Conservation (phyloP, 2,329 filamentous ascomycete species). For the Celoporthe dispersa region DNA sequence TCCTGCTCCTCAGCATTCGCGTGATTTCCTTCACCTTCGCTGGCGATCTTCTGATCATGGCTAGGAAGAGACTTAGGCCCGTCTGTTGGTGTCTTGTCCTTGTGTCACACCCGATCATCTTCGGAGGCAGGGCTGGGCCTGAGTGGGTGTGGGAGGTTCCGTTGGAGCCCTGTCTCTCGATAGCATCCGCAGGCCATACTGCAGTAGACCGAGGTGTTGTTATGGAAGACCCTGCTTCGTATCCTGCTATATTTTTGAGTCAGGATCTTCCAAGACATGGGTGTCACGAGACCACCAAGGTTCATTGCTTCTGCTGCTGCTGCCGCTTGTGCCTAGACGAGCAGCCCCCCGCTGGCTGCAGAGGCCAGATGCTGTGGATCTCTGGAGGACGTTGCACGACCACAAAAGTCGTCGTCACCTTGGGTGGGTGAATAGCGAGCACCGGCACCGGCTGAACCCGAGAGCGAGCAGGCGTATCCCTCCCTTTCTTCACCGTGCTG, state of each 20-base stretch:
- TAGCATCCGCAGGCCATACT: not conserved
- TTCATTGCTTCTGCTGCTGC: slow-evolving; percentile 7
- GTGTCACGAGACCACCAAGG: not conserved
- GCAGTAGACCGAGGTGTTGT: slow-evolving; percentile 1
- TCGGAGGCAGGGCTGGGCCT: slow-evolving; percentile 12
- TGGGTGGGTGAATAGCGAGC: not conserved
- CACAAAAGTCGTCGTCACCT: not conserved
- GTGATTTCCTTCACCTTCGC: not conserved
- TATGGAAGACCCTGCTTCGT: slow-evolving; percentile 1
- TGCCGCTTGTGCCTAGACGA: not conserved
- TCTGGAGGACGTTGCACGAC: slow-evolving; percentile 8
- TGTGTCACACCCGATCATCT: slow-evolving; percentile 25
- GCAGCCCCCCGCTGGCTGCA: not conserved
- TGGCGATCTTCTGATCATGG: not conserved
- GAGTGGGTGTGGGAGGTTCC: not conserved
- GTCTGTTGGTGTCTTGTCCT: slow-evolving; percentile 12
- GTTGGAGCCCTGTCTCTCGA: not conserved
- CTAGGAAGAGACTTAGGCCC: not conserved
- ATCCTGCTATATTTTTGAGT: slow-evolving; percentile 5
- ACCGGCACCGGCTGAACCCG: slow-evolving; percentile 27
- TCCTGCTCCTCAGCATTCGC: not conserved
- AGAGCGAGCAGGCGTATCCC: slow-evolving; percentile 18
- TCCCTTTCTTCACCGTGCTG: not conserved
- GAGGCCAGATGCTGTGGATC: slow-evolving; percentile 7
- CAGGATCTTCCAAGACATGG: slow-evolving; percentile 26